Evolutionary conservation across 345 rosid species (phyloP), one percentile per base, ranked within the genome.

Genomic region (Aquilaria sinensis): DNA sequence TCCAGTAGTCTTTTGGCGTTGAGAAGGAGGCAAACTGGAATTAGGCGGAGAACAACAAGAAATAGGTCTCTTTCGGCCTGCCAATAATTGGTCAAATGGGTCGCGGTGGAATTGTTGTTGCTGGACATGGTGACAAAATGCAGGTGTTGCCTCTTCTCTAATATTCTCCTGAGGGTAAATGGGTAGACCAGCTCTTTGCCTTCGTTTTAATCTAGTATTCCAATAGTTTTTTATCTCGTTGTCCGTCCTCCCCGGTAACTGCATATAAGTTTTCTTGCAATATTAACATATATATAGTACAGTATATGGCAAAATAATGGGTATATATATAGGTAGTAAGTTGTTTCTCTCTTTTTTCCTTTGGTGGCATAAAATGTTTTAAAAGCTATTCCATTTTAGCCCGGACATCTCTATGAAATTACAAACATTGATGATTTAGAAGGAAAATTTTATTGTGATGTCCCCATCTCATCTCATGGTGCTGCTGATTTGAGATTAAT

Each of bases 211-310:
- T 57, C 96, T 78, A 0, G 97, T 86, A 65, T 91, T 91, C 97
- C 97, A 91, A 70, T 78, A 91, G 68, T 91, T 91, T 60, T 91
- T 91, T 60, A 91, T 91, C 70, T 91, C 97, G 63, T 91, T 91
- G 58, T 91, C 96, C 4, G 97, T 91, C 66, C 97, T 54, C 1
- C 97, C 97, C 0, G 96, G 97, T 60, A 91, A 76, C 97, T 88
- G 76, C 1, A 54, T 10, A 10, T 2, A 23, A 23, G 23, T 23
- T 23, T 23, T 23, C 23, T 23, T 23, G 23, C 23, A 23, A 23
- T 23, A 23, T 23, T 23, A 23, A 23, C 23, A 23, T 23, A 23
- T 23, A 12, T 16, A 43, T 32, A 5, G 5, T 37, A 31, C 9
- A 70, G 46, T 31, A 23, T 48, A 33, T 9, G 1, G 53, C 50